phyloP scores from a whole-genome alignment of 306 rosid genomes.

The Pyrus betulifolia region DNA sequence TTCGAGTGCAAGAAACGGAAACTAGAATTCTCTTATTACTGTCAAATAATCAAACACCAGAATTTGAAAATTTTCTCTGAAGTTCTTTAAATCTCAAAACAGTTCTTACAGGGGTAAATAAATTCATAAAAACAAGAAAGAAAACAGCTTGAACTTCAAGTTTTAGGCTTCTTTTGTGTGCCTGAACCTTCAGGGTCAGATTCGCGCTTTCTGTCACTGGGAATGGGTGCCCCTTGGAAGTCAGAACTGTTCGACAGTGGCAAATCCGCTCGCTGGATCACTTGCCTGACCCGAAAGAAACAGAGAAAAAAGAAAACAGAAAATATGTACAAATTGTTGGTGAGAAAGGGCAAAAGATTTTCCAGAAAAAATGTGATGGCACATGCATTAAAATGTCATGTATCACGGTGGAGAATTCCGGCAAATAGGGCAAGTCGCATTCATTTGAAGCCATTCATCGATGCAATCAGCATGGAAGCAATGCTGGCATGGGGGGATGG shows the following conservation, averaged over 20 bases:
- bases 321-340: background rate
- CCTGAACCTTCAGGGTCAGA: background rate
- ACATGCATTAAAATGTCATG: background rate
- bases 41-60: background rate
- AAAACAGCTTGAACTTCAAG: background rate
- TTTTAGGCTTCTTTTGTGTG: background rate
- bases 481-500: constrained; percentile 57
- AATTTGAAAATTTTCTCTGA: background rate
- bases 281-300: constrained; percentile 43
- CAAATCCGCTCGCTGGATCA: too few relatives aligned
- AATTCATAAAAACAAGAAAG: too few relatives aligned
- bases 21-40: too few relatives aligned
- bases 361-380: background rate
- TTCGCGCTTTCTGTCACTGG: background rate
- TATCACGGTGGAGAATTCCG: constrained; percentile 36
- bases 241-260: too few relatives aligned
- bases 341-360: background rate
- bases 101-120: too few relatives aligned
- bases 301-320: background rate
- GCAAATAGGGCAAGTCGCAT: constrained; percentile 71
- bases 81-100: too few relatives aligned
- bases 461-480: constrained; percentile 69
- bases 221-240: too few relatives aligned
- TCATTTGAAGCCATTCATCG: constrained; percentile 66
- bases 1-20: background rate